Base-by-base conservation (phyloP, 306 rosid genomes). In the Vigna reflexopilosa region DNA sequence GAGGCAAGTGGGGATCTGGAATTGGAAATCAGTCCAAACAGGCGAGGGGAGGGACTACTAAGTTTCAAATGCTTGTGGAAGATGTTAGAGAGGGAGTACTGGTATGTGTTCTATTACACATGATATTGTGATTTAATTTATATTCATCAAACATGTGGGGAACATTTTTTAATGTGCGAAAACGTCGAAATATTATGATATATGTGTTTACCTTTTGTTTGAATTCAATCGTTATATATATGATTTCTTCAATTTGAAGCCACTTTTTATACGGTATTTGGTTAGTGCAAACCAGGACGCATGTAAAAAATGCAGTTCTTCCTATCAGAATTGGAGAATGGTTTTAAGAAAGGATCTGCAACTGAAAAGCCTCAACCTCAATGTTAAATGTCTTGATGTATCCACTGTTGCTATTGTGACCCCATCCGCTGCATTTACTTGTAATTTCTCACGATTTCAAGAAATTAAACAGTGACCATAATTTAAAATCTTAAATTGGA, bases 31-130 rank as follows among this genome's bases (percentile, higher is more conserved):
- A 89, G 80, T 34, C 91, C 58, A 93, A 85, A 77, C 93, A 88
- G 79, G 68, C 90, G 4, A 89, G 85, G 83, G 85, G 79, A 13
- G 92, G 92, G 79, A 88, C 88, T 12, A 93, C 87, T 4, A 93
- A 89, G 82, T 95, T 95, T 82, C 93, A 83, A 79, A 95, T 95
- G 98, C 96, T 91, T 62, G 99, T 95, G 64, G 99, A 95, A 88
- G 99, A 95, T 83, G 83, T 95, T 52, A 87, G 90, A 82, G 98
- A 95, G n/a, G 99, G 99, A 65, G 96, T 95, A 16, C 93, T 95
- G 77, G 99, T 95, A 89, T 83, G 91, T 76, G 67, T 30, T 19
- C 73, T 62, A 24, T 51, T 61, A 4, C 52, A 7, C 34, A 32
- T 1, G 19, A 50, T 26, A 7, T 63, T 72, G 28, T 77, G 32